A percentile compares a stretch with the other conserved stretches of the same genome.
phyloP scores from a whole-genome alignment of 2,329 filamentous ascomycete genomes.

The Fusarium succisae region DNA sequence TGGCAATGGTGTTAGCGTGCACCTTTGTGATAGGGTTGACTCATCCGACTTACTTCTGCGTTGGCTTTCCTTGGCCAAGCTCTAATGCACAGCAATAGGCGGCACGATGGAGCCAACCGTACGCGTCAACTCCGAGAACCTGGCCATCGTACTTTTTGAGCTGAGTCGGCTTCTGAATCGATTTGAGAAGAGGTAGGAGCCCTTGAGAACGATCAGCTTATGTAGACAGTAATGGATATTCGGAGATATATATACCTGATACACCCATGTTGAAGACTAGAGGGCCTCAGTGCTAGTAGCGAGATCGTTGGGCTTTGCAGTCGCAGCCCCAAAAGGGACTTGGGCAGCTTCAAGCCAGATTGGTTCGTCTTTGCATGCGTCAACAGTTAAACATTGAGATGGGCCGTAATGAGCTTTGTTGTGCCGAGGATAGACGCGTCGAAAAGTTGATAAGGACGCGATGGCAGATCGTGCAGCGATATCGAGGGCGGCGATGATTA shows the following conservation, averaged over 20 bases:
- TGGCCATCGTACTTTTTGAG: constrained; percentile 88
- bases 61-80: constrained; percentile 87
- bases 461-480: constrained; percentile 26
- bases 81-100: constrained; percentile 91
- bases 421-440: constrained; percentile 32
- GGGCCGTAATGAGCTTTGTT: constrained; percentile 3
- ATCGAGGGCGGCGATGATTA: neutral
- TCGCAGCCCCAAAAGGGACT: constrained; percentile 32
- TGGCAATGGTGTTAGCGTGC: constrained; percentile 47
- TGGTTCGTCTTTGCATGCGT: constrained; percentile 22
- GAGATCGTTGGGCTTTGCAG: constrained; percentile 17
- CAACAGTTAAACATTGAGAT: constrained; percentile 23
- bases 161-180: constrained; percentile 89
- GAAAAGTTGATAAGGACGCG: constrained; percentile 33
- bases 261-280: constrained; percentile 48
- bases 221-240: neutral
- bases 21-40: neutral
- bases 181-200: constrained; percentile 90
- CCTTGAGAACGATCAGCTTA: constrained; percentile 60
- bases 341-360: constrained; percentile 29
- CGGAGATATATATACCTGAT: constrained; percentile 42
- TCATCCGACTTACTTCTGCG: constrained; percentile 72
- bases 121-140: constrained; percentile 93
- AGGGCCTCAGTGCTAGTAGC: constrained; percentile 15
- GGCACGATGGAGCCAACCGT: constrained; percentile 97